phyloP scores from a whole-genome alignment of 2,329 filamentous ascomycete genomes.

The Hortaea werneckii region DNA sequence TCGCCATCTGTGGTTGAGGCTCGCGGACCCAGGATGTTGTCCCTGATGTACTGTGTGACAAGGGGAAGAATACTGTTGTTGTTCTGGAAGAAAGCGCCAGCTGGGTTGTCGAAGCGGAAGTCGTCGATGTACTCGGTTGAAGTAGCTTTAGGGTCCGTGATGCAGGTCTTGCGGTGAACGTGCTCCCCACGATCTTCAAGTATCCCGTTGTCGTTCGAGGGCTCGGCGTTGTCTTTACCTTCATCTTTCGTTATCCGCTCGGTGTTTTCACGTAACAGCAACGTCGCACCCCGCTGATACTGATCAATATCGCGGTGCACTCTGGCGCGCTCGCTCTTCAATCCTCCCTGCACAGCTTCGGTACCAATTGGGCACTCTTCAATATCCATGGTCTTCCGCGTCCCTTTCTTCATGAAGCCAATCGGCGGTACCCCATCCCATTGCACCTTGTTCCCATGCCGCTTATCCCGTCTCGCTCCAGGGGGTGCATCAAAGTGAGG shows the following conservation, averaged over 20 bases:
- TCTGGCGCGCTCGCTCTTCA: slow-evolving; percentile 66
- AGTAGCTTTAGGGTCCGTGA: slow-evolving; percentile 73
- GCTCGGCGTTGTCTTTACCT: slow-evolving; percentile 10
- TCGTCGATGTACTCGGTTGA: slow-evolving; percentile 80
- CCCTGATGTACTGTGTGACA: slow-evolving; percentile 80
- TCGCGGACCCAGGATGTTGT: slow-evolving; percentile 54
- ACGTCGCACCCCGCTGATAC: slow-evolving; percentile 74
- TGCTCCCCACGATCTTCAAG: slow-evolving; percentile 49
- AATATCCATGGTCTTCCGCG: slow-evolving; percentile 73
- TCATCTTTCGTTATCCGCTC: slow-evolving; percentile 46
- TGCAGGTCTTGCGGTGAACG: slow-evolving; percentile 74
- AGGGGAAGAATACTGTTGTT: slow-evolving; percentile 91
- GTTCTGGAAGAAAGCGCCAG: slow-evolving; percentile 96
- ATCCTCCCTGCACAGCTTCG: slow-evolving; percentile 67
- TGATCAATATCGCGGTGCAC: slow-evolving; percentile 59
- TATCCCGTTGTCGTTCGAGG: slow-evolving; percentile 35
- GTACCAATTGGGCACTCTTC: slow-evolving; percentile 97
- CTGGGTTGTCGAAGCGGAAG: slow-evolving; percentile 81
- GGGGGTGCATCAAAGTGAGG: slow-evolving; percentile 85
- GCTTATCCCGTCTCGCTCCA: slow-evolving; percentile 36
- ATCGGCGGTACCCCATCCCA: slow-evolving; percentile 64
- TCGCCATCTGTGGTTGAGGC: slow-evolving; percentile 19
- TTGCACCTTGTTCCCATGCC: slow-evolving; percentile 43
- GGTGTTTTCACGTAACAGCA: slow-evolving; percentile 81
- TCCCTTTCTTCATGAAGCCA: slow-evolving; percentile 85